Percentiles rank a stretch among this genome's conserved stretches.
These are phyloP conservation scores for Chondrostereum purpureum DNA, from an alignment of 1,284 basidiomycete genomes.

Conservation along the genomic window DNA sequence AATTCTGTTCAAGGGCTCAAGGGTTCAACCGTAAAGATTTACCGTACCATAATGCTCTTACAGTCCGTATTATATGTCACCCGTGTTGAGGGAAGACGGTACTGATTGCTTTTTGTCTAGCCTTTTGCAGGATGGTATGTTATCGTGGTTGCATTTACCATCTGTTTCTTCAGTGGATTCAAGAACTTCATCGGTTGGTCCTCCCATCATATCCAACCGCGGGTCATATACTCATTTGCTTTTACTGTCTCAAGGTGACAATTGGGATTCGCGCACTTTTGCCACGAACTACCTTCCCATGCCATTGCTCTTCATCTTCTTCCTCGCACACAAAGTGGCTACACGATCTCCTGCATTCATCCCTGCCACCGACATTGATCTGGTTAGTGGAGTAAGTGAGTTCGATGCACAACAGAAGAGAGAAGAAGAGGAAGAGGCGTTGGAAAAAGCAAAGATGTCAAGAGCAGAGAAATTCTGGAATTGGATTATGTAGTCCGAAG, in stretches of 20 bases:
- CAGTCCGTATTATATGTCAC: background rate
- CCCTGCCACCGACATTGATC: background rate
- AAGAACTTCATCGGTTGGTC: constrained; percentile 1
- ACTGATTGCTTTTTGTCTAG: background rate
- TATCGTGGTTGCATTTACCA: background rate
- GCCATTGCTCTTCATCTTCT: background rate
- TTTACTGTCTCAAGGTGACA: background rate
- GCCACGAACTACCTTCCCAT: constrained; percentile 2
- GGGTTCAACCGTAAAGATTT: constrained; percentile 1
- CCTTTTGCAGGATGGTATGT: constrained; percentile 2
- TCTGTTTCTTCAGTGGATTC: constrained; percentile 3
- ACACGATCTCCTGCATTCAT: background rate
- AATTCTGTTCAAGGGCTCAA: constrained; percentile 1
- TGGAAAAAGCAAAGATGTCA: background rate
- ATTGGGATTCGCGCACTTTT: constrained; percentile 2
- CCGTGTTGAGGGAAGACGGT: background rate
- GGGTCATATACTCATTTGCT: background rate
- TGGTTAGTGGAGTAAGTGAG: background rate
- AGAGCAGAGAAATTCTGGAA: background rate
- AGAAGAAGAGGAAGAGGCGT: background rate
- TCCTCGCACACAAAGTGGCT: background rate
- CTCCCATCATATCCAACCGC: background rate
- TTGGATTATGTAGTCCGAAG: background rate
- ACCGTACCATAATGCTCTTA: background rate
- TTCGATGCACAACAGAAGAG: background rate